Evolutionary conservation across 2,329 filamentous ascomycete species (phyloP).

Genomic region (Canariomyces notabilis): DNA sequence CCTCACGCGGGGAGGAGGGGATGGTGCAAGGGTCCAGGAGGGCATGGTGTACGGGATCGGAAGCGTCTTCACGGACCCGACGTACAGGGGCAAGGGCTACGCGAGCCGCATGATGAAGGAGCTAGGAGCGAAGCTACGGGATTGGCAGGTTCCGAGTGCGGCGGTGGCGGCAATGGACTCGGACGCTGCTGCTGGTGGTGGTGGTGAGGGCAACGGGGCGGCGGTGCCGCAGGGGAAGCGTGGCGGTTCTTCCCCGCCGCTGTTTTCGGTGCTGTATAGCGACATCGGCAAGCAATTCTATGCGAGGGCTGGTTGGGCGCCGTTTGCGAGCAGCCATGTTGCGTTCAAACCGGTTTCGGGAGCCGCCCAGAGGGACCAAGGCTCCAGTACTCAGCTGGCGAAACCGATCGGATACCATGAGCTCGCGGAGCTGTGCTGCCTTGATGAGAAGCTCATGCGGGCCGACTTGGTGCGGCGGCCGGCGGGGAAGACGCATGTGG

Average conservation of each 20-base stretch:
- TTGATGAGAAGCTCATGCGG: conserved; percentile 60
- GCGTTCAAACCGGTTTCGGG: conserved; percentile 45
- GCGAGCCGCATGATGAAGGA: conserved; percentile 70
- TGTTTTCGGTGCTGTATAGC: conserved; percentile 79
- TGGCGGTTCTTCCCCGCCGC: background rate
- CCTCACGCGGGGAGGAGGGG: conserved; percentile 29
- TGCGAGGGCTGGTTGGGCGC: conserved; percentile 68
- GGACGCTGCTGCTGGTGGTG: background rate
- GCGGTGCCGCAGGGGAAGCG: background rate
- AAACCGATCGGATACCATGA: conserved; percentile 53
- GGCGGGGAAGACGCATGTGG: conserved; percentile 49
- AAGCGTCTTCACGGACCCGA: conserved; percentile 69
- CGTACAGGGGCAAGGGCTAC: conserved; percentile 68
- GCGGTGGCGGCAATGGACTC: background rate
- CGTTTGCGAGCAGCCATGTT: conserved; percentile 69
- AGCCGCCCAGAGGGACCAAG: conserved; percentile 12
- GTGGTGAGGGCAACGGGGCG: conserved; percentile 24
- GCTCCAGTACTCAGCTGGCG: too few species aligned
- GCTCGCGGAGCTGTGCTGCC: conserved; percentile 55
- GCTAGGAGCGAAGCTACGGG: conserved; percentile 43
- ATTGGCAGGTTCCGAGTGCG: conserved; percentile 31
- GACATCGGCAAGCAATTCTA: conserved; percentile 85
- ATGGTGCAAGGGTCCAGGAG: conserved; percentile 34
- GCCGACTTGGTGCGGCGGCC: conserved; percentile 39
- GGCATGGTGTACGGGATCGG: conserved; percentile 68